Conservation (phyloP, 176 grass and related monocot species). For the Paspalum vaginatum region DNA sequence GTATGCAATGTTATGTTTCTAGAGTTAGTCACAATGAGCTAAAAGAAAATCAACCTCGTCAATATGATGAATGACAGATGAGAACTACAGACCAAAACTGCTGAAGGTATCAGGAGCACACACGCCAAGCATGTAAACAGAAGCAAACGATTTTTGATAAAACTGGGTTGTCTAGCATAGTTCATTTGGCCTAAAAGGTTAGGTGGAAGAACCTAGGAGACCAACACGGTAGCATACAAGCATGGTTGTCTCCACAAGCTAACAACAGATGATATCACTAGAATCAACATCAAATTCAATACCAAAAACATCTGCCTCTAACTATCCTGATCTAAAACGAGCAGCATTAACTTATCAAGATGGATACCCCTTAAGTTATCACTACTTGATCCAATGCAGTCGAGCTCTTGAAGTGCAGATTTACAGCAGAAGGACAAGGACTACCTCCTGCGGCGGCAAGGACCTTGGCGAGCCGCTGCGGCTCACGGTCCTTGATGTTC, state of each 20-base stretch:
- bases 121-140: background rate
- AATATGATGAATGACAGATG: constrained; percentile 2
- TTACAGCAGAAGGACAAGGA: constrained; percentile 1
- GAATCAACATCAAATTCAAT: background rate
- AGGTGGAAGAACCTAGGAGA: background rate
- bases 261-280: background rate
- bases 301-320: background rate
- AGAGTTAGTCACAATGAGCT: background rate
- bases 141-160: background rate
- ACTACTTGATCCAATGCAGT: background rate
- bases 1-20: background rate
- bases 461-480: constrained; percentile 76
- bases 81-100: background rate
- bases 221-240: background rate
- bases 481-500: constrained; percentile 57
- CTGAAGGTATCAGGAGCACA: background rate
- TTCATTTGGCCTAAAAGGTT: constrained; percentile 3
- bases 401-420: background rate
- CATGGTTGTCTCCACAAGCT: background rate
- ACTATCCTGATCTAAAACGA: background rate
- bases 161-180: background rate
- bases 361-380: background rate
- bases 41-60: background rate
- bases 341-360: background rate
- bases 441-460: constrained; percentile 85